These are phyloP conservation scores for Rheum nobile DNA, from an alignment of 148 eudicot genomes.

Conservation along the genomic window DNA sequence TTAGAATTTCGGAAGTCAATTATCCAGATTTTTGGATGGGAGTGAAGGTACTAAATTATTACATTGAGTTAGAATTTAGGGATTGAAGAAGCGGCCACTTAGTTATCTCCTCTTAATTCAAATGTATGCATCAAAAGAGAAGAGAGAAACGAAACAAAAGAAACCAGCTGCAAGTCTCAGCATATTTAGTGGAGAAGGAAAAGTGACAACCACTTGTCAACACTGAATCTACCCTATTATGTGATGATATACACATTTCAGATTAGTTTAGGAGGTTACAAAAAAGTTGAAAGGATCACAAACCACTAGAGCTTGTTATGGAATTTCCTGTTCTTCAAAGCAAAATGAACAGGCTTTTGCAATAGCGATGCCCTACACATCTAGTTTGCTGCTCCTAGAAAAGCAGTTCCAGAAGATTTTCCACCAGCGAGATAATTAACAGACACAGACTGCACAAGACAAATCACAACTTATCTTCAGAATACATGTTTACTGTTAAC, in stretches of 20 bases:
- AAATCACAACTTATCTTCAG: constrained; percentile 4
- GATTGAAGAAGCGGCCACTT: no score
- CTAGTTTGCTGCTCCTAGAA: constrained; percentile 7
- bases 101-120: no score
- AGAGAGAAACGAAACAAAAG: not conserved
- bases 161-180: not conserved
- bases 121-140: not conserved
- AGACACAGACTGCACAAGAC: constrained; percentile 41
- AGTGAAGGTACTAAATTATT: no score
- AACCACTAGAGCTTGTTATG: not conserved
- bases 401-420: constrained; percentile 30
- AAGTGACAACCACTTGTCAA: constrained; percentile 10
- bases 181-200: constrained; percentile 7
- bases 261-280: not conserved
- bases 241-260: not conserved
- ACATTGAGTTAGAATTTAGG: no score
- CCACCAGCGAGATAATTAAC: constrained; percentile 38
- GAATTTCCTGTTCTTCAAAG: not conserved
- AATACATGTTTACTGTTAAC: not conserved
- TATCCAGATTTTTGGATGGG: no score
- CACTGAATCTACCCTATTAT: constrained; percentile 12
- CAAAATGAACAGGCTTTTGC: not conserved
- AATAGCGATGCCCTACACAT: not conserved
- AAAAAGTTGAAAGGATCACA: not conserved
- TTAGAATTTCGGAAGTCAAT: no score